These are phyloP conservation scores for Podospora anserina DNA, from an alignment of 495 filamentous ascomycete genomes.

Conservation along the genomic window DNA sequence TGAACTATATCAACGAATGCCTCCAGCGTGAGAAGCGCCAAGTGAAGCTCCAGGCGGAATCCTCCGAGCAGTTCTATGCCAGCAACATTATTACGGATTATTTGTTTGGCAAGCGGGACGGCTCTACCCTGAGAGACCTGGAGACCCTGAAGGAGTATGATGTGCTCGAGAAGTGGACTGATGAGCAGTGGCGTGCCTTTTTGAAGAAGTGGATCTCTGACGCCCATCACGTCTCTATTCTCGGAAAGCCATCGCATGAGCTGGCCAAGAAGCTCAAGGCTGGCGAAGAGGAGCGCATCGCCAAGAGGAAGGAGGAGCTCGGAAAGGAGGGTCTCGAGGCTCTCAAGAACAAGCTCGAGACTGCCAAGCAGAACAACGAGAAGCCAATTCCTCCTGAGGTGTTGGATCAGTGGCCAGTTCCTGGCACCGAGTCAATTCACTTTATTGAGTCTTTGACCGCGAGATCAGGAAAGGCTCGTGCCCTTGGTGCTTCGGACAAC, in stretches of 20 bases:
- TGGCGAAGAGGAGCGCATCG: conserved; percentile 62
- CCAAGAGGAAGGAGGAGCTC: conserved; percentile 50
- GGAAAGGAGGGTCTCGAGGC: conserved; percentile 58
- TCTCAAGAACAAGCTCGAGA: conserved; percentile 70
- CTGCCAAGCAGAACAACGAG: conserved; percentile 77
- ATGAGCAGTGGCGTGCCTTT: conserved; percentile 78
- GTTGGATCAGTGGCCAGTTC: conserved; percentile 76
- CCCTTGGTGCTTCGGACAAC: conserved; percentile 63
- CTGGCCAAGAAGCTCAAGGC: conserved; percentile 69
- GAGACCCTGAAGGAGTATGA: conserved; percentile 71
- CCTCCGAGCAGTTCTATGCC: conserved; percentile 68
- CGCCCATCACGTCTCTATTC: conserved; percentile 78
- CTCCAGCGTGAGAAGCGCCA: conserved; percentile 73
- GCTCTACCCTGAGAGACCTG: conserved; percentile 70
- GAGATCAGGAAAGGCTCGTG: conserved; percentile 73
- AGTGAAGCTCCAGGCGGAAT: conserved; percentile 75
- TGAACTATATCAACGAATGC: conserved; percentile 85
- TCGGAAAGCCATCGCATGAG: conserved; percentile 75
- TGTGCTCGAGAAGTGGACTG: conserved; percentile 70
- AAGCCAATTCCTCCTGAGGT: conserved; percentile 71
- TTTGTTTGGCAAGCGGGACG: conserved; percentile 82
- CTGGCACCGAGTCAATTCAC: conserved; percentile 80
- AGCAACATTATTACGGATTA: conserved; percentile 85
- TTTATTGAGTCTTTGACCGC: conserved; percentile 89
- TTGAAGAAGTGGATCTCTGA: conserved; percentile 81